Evolutionary conservation across 1,284 basidiomycete species (phyloP), one percentile per base, ranked within the genome.

Genomic region (Sanghuangporus weigelae): DNA sequence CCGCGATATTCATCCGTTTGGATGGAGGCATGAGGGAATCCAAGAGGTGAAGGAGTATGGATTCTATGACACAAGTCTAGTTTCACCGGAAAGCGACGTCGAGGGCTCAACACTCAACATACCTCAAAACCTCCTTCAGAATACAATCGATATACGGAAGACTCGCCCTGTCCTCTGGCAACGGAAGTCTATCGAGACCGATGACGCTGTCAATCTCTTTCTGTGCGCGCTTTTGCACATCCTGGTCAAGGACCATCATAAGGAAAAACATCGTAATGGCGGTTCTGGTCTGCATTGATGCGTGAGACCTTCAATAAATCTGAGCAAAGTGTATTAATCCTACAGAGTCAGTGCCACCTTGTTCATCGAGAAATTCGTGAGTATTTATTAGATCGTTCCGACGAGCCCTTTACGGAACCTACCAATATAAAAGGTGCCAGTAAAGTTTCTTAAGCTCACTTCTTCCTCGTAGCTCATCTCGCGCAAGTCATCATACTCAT

Each of bases 141-240:
- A 72, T 63, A 1, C 73, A 73, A 26, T 67, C 60, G 19, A 74
- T 64, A 59, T 72, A 74, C 2, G 73, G 72, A 7, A 74, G 60
- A 4, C 57, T 40, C 1, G 62, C 50, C 7, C 66, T 38, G 51
- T 75, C 74, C 8, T 64, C 65, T 12, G 73, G 68, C 1, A 58
- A 65, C 2, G 74, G 74, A 7, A 74, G 57, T 14, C 70, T 67
- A 10, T 69, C 60, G 8, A 42, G 23, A 12, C 58, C 63, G 35
- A 62, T 39, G 21, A 62, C 35, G 8, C 3, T 14, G 26, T 65
- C 63, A 8, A 65, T 53, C 51, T 65, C 63, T 0, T 57, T 53
- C 49, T 62, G 63, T 5, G 63, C 63, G 7, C 48, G 42, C 46
- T 51, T 58, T 40, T 54, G 54, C n/a, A 65, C 53, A 8, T 62